Evolutionary conservation across 2,329 filamentous ascomycete genomes (phyloP).

Genomic region (Microdochium nivale): DNA sequence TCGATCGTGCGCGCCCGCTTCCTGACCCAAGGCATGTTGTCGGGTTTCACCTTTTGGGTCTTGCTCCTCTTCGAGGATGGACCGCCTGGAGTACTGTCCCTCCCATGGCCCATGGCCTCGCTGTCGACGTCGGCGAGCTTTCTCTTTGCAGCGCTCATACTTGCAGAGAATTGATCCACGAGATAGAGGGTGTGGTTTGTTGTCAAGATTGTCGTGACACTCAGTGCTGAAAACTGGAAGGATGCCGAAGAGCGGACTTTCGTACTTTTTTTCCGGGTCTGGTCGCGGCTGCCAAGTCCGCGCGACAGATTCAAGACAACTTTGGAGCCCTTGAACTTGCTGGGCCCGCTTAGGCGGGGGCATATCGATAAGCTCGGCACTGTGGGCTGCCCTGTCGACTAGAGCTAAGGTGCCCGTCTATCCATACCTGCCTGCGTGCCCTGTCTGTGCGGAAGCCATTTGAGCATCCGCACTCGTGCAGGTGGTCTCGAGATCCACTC

Average conservation of each 20-base stretch:
- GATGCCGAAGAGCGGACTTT: neutral
- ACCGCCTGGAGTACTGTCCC: constrained; percentile 6
- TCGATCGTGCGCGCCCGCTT: constrained; percentile 64
- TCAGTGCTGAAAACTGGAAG: neutral
- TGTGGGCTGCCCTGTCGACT: neutral
- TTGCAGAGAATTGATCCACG: neutral
- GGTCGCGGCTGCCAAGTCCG: neutral
- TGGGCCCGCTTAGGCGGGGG: neutral
- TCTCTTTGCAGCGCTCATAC: constrained; percentile 10
- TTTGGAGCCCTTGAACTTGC: neutral
- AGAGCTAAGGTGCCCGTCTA: too few relatives aligned
- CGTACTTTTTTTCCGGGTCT: neutral
- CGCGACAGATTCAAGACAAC: neutral
- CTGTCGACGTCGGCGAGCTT: constrained; percentile 17
- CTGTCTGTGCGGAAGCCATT: too few relatives aligned
- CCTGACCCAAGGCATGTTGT: constrained; percentile 54
- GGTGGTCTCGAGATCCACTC: too few relatives aligned
- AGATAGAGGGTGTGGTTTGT: neutral
- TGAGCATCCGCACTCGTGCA: too few relatives aligned
- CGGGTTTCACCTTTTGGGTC: constrained; percentile 33
- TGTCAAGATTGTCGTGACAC: neutral
- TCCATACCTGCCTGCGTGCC: too few relatives aligned
- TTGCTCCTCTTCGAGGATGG: constrained; percentile 18
- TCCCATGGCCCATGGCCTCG: constrained; percentile 6
- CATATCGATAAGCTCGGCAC: neutral